Evolutionary conservation across 345 rosid species (phyloP), one percentile per base, ranked within the genome.

Genomic region (Camelina sativa): DNA sequence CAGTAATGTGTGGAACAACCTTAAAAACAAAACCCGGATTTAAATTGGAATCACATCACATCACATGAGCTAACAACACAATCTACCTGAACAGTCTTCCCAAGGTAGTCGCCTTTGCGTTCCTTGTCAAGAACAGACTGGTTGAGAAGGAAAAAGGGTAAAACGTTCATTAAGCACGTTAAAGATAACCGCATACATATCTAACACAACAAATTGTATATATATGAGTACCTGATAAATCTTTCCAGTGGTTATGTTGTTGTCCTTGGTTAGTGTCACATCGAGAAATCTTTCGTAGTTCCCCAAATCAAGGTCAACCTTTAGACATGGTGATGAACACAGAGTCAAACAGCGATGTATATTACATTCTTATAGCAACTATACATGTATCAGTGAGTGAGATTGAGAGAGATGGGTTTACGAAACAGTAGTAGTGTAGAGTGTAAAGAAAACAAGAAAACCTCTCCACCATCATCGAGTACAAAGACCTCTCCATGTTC

Each of bases 251-350:
- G 98, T 93, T 67, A 91, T 91, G 82, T 93, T 93, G 72, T 93
- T 93, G 56, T 93, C 89, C 80, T 79, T 93, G 9, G 98, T 93
- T 25, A 93, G 89, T 40, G 91, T 91, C 34, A 88, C 83, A 77
- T 93, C 98, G 19, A 93, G 86, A 84, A 93, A 93, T 12, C 98
- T 86, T 79, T 93, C 98, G 51, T 93, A 93, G 82, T 93, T 93
- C 40, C 98, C 98, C 88, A 93, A 84, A 83, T 93, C 98, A 65
- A 93, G 82, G 78, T 93, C 97, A n/a, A 93, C 98, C 98, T 93
- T 50, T 28, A 28, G 30, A 28, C 30, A 28, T 28, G 30, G 30
- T 2, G 67, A 71, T 37, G 43, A 76, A 61, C 50, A 71, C 51
- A 79, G 3, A 28, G 30, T 28, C 30, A 16, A 72, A 69, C 3